A percentile compares a stretch with the other conserved stretches of the same genome.
phyloP scores from a whole-genome alignment of 306 rosid species.

The Corylus heterophylla region DNA sequence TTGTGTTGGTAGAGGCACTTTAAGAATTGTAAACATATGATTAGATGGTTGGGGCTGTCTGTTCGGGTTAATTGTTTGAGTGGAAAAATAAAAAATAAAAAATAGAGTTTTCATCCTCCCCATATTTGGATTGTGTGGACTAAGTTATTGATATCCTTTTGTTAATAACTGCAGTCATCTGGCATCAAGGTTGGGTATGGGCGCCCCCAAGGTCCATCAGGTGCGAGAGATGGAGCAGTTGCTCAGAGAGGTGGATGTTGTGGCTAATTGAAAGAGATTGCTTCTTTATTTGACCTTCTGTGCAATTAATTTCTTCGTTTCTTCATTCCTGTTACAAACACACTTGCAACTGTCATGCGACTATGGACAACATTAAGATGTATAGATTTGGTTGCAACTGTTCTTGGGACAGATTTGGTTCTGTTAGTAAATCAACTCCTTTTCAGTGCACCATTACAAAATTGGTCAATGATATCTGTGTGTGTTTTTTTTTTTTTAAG shows the following conservation, averaged over 20 bases:
- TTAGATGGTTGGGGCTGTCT: background rate
- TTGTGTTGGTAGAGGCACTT: background rate
- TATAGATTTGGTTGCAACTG: slow-evolving; percentile 46
- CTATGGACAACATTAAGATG: slow-evolving; percentile 42
- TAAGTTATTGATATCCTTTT: background rate
- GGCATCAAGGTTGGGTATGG: slow-evolving; percentile 93
- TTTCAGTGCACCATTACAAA: too few relatives aligned
- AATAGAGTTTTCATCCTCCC: background rate
- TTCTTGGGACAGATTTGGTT: slow-evolving; percentile 33
- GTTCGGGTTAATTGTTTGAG: background rate
- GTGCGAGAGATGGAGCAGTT: slow-evolving; percentile 73
- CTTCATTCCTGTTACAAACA: slow-evolving; percentile 30
- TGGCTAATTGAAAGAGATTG: slow-evolving; percentile 42
- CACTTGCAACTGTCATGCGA: slow-evolving; percentile 29
- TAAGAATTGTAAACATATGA: background rate
- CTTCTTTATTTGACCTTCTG: slow-evolving; percentile 27
- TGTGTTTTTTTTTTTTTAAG: too few relatives aligned
- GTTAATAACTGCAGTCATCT: slow-evolving; percentile 58
- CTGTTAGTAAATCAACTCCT: background rate
- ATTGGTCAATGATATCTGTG: too few relatives aligned
- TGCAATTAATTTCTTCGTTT: slow-evolving; percentile 25
- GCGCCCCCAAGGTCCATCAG: slow-evolving; percentile 70
- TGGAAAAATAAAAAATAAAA: too few relatives aligned
- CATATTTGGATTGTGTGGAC: background rate
- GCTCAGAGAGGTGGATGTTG: slow-evolving; percentile 77